Base-by-base conservation (phyloP, 1,284 basidiomycete genomes). In the Takashimella koratensis region DNA sequence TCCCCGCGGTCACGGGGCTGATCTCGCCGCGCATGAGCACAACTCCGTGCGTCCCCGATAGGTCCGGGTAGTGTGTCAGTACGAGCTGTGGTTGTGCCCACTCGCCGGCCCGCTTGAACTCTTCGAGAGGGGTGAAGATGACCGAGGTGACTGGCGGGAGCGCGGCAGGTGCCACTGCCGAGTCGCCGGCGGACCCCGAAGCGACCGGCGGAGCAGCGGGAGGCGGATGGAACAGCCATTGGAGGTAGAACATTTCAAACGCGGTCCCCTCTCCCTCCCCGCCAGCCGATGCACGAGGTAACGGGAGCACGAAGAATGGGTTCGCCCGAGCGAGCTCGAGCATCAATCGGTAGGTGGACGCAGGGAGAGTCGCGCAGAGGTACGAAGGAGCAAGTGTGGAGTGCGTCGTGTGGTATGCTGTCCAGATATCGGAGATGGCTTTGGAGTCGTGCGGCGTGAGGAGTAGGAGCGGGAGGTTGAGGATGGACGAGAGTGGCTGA, bases 1-100 rank as follows among this genome's bases (percentile, higher is more conserved):
- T 56, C 10, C 70, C 64, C 42, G 65, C 58, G 2, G 69, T 57
- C 6, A 67, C 64, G 1, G 88, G 84, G 0, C 91, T 91, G 58
- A 98, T 86, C 74, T 98, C 95, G 19, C 95, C 96, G 36, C 93
- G 82, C 76, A 98, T 81, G 5, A 99, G 82, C 0, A 97, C 90
- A 42, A 88, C 71, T 13, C 84, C 85, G 71, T 98, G 94, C 5
- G 86, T 86, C 23, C 81, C 71, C 1, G 86, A 83, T 5, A 98
- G 77, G 68, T 98, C 95, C 40, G 94, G 88, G 76, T 98, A 97
- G 73, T 91, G 85, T 5, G 95, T 96, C 45, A 98, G 71, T 30
- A 90, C 88, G 23, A 99, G 81, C 67, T 90, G 87, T 0, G 95
- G 94, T 36, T 92, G 93, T 3, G 95, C 90, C 76, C 88, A 98